A percentile compares a stretch with the other conserved stretches of the same genome.
phyloP scores from a whole-genome alignment of 139 green algal species.

The Chlamydomonas sp. region DNA sequence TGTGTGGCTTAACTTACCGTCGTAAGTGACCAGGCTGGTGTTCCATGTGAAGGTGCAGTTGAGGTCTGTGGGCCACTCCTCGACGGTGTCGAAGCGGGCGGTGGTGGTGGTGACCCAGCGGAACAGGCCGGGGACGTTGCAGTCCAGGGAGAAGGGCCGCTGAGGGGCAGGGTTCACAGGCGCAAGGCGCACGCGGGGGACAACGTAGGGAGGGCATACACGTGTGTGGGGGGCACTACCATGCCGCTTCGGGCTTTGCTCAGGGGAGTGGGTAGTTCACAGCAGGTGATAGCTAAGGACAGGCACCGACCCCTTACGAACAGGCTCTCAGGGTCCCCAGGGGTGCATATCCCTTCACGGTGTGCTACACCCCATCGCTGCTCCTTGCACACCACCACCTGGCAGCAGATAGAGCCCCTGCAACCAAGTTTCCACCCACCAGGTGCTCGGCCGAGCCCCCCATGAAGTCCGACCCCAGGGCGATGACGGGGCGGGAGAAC shows the following conservation, averaged over 20 bases:
- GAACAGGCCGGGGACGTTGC: conserved; percentile 38
- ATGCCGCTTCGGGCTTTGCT: too few relatives aligned
- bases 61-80: conserved; percentile 63
- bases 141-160: conserved; percentile 60
- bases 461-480: conserved; percentile 61
- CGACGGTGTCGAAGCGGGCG: conserved; percentile 53
- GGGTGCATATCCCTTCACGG: too few relatives aligned
- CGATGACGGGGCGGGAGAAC: conserved; percentile 64
- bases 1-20: conserved; percentile 40
- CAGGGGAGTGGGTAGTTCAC: too few relatives aligned
- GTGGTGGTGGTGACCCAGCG: conserved; percentile 70
- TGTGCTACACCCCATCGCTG: background rate
- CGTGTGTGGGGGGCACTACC: background rate
- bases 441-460: background rate
- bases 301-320: too few relatives aligned
- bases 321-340: too few relatives aligned
- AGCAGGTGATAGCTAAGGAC: too few relatives aligned
- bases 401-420: background rate
- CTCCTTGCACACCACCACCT: background rate
- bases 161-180: background rate
- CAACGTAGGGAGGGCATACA: background rate
- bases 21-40: conserved; percentile 47
- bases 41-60: conserved; percentile 53
- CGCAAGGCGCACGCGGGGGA: too few relatives aligned
- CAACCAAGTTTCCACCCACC: background rate